A percentile compares a stretch with the other conserved stretches of the same genome.
Evolutionary conservation across 2,329 filamentous ascomycete genomes (phyloP).

Genomic region (Sclerotinia subarctica): DNA sequence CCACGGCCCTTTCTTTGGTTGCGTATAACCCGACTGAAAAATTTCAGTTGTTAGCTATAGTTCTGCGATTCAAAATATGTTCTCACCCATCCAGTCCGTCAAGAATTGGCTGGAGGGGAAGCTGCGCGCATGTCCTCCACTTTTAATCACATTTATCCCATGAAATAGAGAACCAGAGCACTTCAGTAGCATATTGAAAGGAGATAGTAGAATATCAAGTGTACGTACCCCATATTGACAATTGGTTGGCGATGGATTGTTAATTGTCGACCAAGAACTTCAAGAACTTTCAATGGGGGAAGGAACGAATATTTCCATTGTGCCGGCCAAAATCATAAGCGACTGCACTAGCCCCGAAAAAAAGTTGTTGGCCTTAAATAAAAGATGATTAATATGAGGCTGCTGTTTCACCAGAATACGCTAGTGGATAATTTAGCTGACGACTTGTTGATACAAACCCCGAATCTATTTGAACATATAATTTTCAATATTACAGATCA

Average conservation of each 20-base stretch:
- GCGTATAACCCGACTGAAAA: slow-evolving; percentile 58
- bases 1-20: slow-evolving; percentile 77
- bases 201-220: neutral
- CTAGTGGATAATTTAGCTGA: slow-evolving; percentile 16
- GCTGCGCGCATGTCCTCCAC: neutral
- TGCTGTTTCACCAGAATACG: neutral
- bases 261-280: slow-evolving; percentile 15
- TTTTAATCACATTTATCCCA: neutral
- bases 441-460: slow-evolving; percentile 10
- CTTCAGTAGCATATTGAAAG: neutral
- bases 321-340: slow-evolving; percentile 18
- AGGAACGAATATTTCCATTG: slow-evolving; percentile 16
- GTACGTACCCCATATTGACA: slow-evolving; percentile 19
- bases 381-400: neutral
- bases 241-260: slow-evolving; percentile 11
- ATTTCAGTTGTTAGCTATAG: slow-evolving; percentile 1
- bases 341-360: slow-evolving; percentile 13
- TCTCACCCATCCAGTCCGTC: neutral
- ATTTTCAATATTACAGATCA: neutral
- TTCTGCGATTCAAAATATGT: slow-evolving; percentile 11
- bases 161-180: neutral
- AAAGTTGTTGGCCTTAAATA: neutral
- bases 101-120: neutral
- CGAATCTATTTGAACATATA: slow-evolving; percentile 3
- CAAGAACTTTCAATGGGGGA: neutral